phyloP scores from a whole-genome alignment of 805 yeast species.

The Yamadazyma scolyti region DNA sequence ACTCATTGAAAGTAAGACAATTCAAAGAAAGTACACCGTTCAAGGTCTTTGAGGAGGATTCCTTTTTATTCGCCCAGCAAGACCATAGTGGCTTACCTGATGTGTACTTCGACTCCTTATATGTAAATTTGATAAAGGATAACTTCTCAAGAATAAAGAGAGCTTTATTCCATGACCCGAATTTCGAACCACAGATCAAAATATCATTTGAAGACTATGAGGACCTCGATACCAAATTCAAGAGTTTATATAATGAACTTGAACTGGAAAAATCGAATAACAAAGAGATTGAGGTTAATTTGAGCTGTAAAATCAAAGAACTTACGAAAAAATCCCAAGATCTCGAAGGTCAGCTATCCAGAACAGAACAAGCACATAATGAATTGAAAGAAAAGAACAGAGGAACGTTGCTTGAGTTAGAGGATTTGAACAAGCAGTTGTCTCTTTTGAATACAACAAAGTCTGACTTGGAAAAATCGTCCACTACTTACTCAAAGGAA shows the following conservation, averaged over 20 bases:
- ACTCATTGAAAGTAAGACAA: conserved; percentile 66
- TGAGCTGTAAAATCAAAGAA: conserved; percentile 16
- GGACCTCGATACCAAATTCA: conserved; percentile 37
- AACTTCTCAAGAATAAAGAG: conserved; percentile 63
- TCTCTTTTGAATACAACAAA: conserved; percentile 26
- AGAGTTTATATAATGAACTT: conserved; percentile 20
- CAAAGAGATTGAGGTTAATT: conserved; percentile 13
- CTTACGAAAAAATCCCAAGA: conserved; percentile 11
- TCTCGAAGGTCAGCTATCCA: conserved; percentile 16
- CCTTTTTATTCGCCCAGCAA: conserved; percentile 46
- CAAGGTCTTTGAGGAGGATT: conserved; percentile 51
- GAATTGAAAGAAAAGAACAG: conserved; percentile 17
- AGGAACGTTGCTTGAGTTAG: conserved; percentile 11
- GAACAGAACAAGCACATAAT: conserved; percentile 17
- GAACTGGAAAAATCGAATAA: conserved; percentile 18
- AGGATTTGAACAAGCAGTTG: conserved; percentile 14
- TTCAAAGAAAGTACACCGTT: conserved; percentile 60
- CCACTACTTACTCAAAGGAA: conserved; percentile 26
- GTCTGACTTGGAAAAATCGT: conserved; percentile 23
- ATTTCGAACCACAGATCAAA: conserved; percentile 62
- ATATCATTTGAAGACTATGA: conserved; percentile 62
- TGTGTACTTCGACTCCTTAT: conserved; percentile 65
- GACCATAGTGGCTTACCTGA: conserved; percentile 88
- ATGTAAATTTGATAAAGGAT: conserved; percentile 65
- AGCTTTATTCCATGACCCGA: conserved; percentile 73